These are phyloP conservation scores for Arthrobotrys conoides DNA, from an alignment of 2,329 filamentous ascomycete genomes.

Conservation along the genomic window DNA sequence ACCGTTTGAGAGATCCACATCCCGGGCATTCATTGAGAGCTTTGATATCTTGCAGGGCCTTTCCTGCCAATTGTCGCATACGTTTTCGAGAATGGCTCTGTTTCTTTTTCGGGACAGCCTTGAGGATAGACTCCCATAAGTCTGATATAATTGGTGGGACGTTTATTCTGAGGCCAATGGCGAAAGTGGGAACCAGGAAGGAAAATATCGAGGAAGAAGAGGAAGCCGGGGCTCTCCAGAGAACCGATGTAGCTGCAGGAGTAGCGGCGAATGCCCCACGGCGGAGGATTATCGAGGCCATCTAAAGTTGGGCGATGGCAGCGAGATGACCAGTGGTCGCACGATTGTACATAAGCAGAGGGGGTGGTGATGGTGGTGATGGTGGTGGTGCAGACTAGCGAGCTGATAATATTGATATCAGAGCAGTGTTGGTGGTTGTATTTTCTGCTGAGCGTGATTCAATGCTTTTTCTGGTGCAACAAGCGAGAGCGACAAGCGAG, in stretches of 20 bases:
- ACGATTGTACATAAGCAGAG: too few relatives aligned
- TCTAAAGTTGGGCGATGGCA: constrained; percentile 41
- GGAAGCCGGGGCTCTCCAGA: constrained; percentile 68
- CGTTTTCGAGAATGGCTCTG: constrained; percentile 96
- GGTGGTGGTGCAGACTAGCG: background rate
- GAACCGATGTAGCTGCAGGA: constrained; percentile 67
- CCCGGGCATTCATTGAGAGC: constrained; percentile 88
- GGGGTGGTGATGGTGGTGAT: background rate
- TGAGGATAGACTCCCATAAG: constrained; percentile 80
- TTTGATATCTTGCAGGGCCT: constrained; percentile 91
- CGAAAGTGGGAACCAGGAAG: constrained; percentile 73
- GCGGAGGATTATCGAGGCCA: constrained; percentile 72
- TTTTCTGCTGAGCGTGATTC: constrained; percentile 26
- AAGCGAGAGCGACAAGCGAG: constrained; percentile 45
- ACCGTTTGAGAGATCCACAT: constrained; percentile 88
- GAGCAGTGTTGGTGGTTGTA: constrained; percentile 6
- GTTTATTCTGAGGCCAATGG: constrained; percentile 73
- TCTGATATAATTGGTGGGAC: constrained; percentile 76
- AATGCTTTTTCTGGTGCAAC: constrained; percentile 21
- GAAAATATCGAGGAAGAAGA: constrained; percentile 71
- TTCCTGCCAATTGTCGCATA: constrained; percentile 93
- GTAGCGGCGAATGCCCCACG: constrained; percentile 69
- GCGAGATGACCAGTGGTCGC: background rate
- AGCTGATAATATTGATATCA: background rate
- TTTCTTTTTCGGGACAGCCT: constrained; percentile 98